Evolutionary conservation across 768 basidiomycete species (phyloP).

Genomic region (Suillus americanus): DNA sequence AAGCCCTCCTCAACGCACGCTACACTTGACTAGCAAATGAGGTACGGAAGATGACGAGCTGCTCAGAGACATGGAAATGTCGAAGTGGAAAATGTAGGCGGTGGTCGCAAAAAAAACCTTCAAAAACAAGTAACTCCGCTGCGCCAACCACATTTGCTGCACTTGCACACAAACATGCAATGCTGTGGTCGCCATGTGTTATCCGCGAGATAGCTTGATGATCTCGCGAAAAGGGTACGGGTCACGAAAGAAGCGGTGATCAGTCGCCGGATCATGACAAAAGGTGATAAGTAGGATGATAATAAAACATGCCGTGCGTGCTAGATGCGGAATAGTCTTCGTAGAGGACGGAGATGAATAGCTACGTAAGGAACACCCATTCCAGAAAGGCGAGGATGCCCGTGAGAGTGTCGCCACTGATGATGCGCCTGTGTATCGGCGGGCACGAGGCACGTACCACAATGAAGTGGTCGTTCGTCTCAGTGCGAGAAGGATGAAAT

Average conservation of each 20-base stretch:
- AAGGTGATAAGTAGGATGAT: constrained; percentile 40
- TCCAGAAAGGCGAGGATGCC: constrained; percentile 17
- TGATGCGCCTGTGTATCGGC: constrained; percentile 74
- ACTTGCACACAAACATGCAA: constrained; percentile 34
- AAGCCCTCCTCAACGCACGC: constrained; percentile 19
- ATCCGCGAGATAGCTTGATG: constrained; percentile 28
- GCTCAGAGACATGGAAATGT: constrained; percentile 15
- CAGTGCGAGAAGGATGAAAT: constrained; percentile 54
- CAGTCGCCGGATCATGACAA: constrained; percentile 38
- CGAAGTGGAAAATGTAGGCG: constrained; percentile 18
- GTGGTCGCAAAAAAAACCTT: constrained; percentile 24
- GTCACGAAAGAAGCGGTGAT: constrained; percentile 43
- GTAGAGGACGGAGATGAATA: constrained; percentile 22
- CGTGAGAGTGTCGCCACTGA: constrained; percentile 30
- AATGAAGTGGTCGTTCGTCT: constrained; percentile 78
- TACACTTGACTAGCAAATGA: constrained; percentile 39
- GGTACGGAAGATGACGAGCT: constrained; percentile 25
- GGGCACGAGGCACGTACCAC: constrained; percentile 77
- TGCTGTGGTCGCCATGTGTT: constrained; percentile 22
- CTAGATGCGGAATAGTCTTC: constrained; percentile 20
- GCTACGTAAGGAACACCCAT: constrained; percentile 23
- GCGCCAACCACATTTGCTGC: constrained; percentile 24
- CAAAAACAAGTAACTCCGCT: constrained; percentile 26
- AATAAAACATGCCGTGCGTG: constrained; percentile 40
- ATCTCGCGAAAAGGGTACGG: constrained; percentile 19